These are phyloP conservation scores for Lachancea thermotolerans DNA, from an alignment of 805 yeast species.

Conservation along the genomic window DNA sequence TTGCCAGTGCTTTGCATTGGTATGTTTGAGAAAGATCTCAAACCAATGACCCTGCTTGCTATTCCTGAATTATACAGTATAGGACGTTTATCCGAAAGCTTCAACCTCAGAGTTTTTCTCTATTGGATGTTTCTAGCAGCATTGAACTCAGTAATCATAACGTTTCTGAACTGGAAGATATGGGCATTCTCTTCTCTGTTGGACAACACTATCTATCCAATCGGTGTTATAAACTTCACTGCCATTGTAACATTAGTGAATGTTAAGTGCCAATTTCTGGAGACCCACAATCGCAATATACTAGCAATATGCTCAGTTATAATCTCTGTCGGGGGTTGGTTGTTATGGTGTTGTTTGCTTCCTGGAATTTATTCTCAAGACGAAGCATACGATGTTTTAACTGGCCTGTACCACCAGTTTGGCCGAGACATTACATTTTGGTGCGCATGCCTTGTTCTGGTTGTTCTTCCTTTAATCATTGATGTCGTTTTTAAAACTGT, in stretches of 20 bases:
- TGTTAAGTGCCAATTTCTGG: slow-evolving; percentile 71
- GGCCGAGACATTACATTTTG: slow-evolving; percentile 84
- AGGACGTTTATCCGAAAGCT: slow-evolving; percentile 69
- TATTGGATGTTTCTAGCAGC: slow-evolving; percentile 78
- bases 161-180: slow-evolving; percentile 56
- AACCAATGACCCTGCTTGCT: slow-evolving; percentile 81
- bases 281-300: slow-evolving; percentile 69
- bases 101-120: slow-evolving; percentile 62
- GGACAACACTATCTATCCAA: slow-evolving; percentile 76
- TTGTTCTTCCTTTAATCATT: slow-evolving; percentile 51
- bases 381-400: slow-evolving; percentile 58
- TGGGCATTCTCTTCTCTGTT: slow-evolving; percentile 65
- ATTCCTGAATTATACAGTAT: slow-evolving; percentile 82
- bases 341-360: slow-evolving; percentile 73
- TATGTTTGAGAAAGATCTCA: slow-evolving; percentile 87
- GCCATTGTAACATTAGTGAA: slow-evolving; percentile 68
- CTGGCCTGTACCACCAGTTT: slow-evolving; percentile 63
- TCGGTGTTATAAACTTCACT: slow-evolving; percentile 72
- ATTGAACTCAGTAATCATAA: slow-evolving; percentile 59
- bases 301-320: slow-evolving; percentile 57
- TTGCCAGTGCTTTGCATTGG: slow-evolving; percentile 88
- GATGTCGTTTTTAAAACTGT: slow-evolving; percentile 60
- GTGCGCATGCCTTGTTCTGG: slow-evolving; percentile 60
- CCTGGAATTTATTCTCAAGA: slow-evolving; percentile 56
- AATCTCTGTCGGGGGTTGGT: slow-evolving; percentile 79